Conservation (phyloP, 192 early-diverging fungal species). For the Diversispora eburnea region DNA sequence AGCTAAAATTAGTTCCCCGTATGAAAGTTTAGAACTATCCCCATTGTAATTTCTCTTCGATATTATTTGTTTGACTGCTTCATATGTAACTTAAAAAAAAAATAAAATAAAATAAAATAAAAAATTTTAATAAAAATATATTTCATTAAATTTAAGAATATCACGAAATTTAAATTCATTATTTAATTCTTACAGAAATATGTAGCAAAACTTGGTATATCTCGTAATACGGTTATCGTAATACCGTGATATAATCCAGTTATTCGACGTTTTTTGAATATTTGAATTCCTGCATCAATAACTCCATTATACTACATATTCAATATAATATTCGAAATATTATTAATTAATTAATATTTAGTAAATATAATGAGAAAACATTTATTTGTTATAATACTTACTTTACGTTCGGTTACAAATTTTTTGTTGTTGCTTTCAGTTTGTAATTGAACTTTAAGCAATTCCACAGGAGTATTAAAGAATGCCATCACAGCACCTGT, state of each 20-base stretch:
- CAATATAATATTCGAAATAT: not conserved
- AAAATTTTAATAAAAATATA: not conserved
- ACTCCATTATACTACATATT: constrained; percentile 78
- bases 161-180: not conserved
- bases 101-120: not conserved
- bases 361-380: constrained; percentile 21
- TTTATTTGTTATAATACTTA: constrained; percentile 35
- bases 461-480: constrained; percentile 66
- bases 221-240: constrained; percentile 84
- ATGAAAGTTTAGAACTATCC: constrained; percentile 61
- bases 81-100: constrained; percentile 64
- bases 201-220: constrained; percentile 86
- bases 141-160: not conserved
- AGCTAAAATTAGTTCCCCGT: constrained; percentile 79
- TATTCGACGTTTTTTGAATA: constrained; percentile 74
- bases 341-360: not conserved
- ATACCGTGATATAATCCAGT: constrained; percentile 84
- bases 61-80: constrained; percentile 70
- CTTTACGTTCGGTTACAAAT: not conserved
- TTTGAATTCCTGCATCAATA: constrained; percentile 76
- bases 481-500: constrained; percentile 68
- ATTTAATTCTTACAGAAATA: constrained; percentile 71
- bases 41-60: constrained; percentile 51
- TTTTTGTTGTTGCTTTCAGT: constrained; percentile 46
- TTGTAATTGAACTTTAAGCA: constrained; percentile 69